These are phyloP conservation scores for Aspergillus texensis DNA, from an alignment of 2,329 filamentous ascomycete species.

Conservation along the genomic window DNA sequence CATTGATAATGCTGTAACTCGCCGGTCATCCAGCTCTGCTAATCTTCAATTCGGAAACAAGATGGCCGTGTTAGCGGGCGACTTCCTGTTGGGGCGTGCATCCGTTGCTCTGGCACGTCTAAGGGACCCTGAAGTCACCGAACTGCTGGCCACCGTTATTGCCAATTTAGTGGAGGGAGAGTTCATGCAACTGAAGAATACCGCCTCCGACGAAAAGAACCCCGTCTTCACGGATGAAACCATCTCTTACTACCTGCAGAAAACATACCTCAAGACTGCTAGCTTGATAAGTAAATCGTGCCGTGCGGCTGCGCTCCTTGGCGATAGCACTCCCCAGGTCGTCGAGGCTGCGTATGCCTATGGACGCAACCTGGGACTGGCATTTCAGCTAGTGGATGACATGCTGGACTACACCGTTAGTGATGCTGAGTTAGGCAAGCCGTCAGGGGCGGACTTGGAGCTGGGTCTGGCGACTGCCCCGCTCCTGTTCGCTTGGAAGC, in stretches of 20 bases:
- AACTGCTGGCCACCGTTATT: conserved; percentile 92
- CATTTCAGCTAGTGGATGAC: conserved; percentile 97
- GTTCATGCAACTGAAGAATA: conserved; percentile 99
- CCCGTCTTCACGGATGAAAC: conserved; percentile 87
- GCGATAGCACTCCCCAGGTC: conserved; percentile 72
- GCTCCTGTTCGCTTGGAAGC: conserved; percentile 92
- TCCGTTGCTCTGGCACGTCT: conserved; percentile 90
- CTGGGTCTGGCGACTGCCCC: conserved; percentile 92
- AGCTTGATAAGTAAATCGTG: conserved; percentile 96
- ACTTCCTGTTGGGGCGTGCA: conserved; percentile 89
- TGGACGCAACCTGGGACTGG: conserved; percentile 88
- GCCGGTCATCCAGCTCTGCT: conserved; percentile 81
- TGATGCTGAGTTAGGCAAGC: conserved; percentile 85
- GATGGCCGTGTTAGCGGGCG: conserved; percentile 97
- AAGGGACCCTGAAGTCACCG: conserved; percentile 89
- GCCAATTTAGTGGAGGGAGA: conserved; percentile 97
- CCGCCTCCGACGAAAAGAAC: conserved; percentile 79
- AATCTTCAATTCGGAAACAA: conserved; percentile 98
- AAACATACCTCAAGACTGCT: conserved; percentile 97
- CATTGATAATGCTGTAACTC: conserved; percentile 86
- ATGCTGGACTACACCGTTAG: conserved; percentile 95
- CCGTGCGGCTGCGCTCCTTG: conserved; percentile 83
- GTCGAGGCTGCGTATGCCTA: conserved; percentile 92
- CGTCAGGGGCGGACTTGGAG: conserved; percentile 90
- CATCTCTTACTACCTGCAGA: conserved; percentile 91